Evolutionary conservation across 345 rosid genomes (phyloP).

Genomic region (Syzygium grande): DNA sequence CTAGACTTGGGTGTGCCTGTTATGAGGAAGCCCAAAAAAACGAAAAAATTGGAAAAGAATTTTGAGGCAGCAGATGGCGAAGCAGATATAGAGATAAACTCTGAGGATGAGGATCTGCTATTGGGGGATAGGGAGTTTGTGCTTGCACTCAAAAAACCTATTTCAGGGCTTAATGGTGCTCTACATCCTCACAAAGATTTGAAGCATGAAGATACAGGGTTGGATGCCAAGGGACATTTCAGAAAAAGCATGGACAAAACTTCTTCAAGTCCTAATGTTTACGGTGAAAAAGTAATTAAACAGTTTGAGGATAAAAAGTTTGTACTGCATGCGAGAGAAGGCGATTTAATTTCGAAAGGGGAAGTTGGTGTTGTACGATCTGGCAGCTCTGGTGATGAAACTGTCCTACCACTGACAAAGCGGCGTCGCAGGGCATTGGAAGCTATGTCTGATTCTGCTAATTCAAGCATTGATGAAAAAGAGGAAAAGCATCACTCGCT

Average conservation of each 20-base stretch:
- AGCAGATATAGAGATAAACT: slow-evolving; percentile 8
- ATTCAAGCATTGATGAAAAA: slow-evolving; percentile 30
- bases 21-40: slow-evolving; percentile 26
- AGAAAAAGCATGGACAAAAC: slow-evolving; percentile 17
- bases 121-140: slow-evolving; percentile 7
- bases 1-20: slow-evolving; percentile 16
- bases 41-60: slow-evolving; percentile 19
- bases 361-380: slow-evolving; percentile 23
- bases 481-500: slow-evolving; percentile 25
- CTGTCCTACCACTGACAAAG: slow-evolving; percentile 45
- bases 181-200: slow-evolving; percentile 39
- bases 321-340: slow-evolving; percentile 20
- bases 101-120: not conserved
- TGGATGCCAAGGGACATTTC: slow-evolving; percentile 11
- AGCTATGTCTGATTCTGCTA: slow-evolving; percentile 45
- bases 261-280: slow-evolving; percentile 19
- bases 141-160: slow-evolving; percentile 31
- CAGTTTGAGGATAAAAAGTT: slow-evolving; percentile 12
- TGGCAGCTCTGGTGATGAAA: slow-evolving; percentile 46
- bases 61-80: slow-evolving; percentile 19
- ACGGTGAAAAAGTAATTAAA: slow-evolving; percentile 21
- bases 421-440: slow-evolving; percentile 49
- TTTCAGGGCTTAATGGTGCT: slow-evolving; percentile 22
- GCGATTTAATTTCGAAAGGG: slow-evolving; percentile 34
- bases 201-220: slow-evolving; percentile 29